Base-by-base conservation (phyloP, 805 yeast species). In the Metschnikowia peoriensis region DNA sequence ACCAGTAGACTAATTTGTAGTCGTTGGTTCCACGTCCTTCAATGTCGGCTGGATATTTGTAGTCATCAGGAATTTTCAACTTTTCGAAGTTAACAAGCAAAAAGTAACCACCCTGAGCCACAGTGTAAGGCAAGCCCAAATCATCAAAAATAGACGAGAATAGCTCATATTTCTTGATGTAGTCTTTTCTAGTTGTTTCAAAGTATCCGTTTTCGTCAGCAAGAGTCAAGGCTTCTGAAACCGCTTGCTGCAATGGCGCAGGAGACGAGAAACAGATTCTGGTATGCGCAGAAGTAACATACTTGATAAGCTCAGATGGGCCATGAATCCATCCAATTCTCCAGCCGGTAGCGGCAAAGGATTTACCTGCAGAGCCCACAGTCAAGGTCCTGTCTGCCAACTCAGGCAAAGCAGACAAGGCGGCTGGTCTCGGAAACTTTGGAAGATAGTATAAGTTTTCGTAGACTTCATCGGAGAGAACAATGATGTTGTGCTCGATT, bases 341-440 rank as follows among this genome's bases (percentile, higher is more conserved):
- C 97, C 98, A 94, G 49, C 99, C 99, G 11, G 99, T 94, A 42
- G 97, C 97, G n/a, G 97, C 96, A 74, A 94, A 94, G 0, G 97
- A 84, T 70, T 94, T 94, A 57, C 99, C 99, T 7, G 97, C 99
- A 29, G 97, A 89, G 1, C 98, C 98, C 22, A 94, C 96, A 3
- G 97, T 86, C 51, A 94, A 72, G 0, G 97, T 89, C 63, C 91
- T 76, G 52, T 82, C 82, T 28, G 81, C 85, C 54, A 91, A 80
- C 62, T 91, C 97, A 6, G 93, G 92, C 56, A 74, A 69, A 9
- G 53, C 47, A 6, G 85, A 76, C 50, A 93, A 72, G 2, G 89
- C 83, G 1, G 97, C 96, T 45, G 94, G 86, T 65, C 98, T 81
- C 7, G 93, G 85, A 70, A 93, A 91, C 2, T 67, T 68, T 7